phyloP scores from a whole-genome alignment of 2,329 filamentous ascomycete species.

The Colletotrichum lindemuthianum region DNA sequence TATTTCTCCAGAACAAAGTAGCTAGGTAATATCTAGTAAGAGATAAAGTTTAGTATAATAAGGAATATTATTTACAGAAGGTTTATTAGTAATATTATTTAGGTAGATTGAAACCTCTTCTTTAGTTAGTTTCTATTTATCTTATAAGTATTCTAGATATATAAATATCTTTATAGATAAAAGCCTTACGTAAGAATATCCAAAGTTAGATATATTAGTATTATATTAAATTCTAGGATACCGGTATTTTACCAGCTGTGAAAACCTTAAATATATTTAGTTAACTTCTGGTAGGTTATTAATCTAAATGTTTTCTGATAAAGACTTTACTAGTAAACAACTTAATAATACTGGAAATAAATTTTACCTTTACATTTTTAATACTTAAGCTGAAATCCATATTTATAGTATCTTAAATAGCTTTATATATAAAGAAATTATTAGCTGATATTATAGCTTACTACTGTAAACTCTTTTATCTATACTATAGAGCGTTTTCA shows the following conservation, averaged over 20 bases:
- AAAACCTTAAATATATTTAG: neutral
- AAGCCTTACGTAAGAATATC: neutral
- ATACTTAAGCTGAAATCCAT: neutral
- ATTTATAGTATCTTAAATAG: no score
- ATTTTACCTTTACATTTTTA: neutral
- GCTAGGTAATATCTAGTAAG: neutral
- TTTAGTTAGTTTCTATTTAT: neutral
- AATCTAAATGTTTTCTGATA: neutral
- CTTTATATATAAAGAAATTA: no score
- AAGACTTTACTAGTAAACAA: neutral
- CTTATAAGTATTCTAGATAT: neutral
- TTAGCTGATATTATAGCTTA: no score
- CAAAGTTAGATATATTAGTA: no score
- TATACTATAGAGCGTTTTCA: no score
- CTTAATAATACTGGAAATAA: neutral
- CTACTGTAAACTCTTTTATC: no score
- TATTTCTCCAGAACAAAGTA: neutral
- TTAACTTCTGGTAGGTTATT: neutral
- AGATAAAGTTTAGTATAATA: slow-evolving; percentile 7
- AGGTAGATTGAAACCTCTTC: neutral
- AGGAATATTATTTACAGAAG: neutral
- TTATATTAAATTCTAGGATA: neutral
- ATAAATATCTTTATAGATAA: neutral
- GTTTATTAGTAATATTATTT: neutral
- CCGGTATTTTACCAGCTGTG: neutral